Evolutionary conservation across 176 grass and related monocot species (phyloP), one percentile per base, ranked within the genome.

Genomic region (Zoysia japonica): DNA sequence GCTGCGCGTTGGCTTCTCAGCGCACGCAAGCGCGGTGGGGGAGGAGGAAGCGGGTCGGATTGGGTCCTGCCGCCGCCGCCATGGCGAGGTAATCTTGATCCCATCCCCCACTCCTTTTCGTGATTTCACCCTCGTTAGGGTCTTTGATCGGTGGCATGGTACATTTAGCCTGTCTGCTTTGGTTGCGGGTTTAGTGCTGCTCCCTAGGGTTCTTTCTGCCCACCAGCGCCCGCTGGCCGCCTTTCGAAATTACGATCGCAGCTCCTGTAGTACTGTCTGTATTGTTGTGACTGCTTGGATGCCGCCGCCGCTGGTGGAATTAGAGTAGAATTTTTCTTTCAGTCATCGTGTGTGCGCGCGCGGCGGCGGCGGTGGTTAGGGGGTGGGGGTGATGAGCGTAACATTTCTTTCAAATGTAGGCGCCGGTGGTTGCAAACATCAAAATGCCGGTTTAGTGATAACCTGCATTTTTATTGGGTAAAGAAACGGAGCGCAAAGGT

Each of bases 61-160:
- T 11, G 59, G 20, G 9, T 61, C 20, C 57, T 6, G 20, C 14
- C 42, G 8, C 59, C 13, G 13, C 74, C 28, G 3, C 65, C 77
- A 80, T 80, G 77, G 77, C 65, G 4, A 80, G 77, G 77, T 80
- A 69, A 20, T 37, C 28, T 28, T 28, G 7, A 3, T 68, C 64
- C 7, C 11, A 3, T 14, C 1, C 11, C 11, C 28, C 5, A 17
- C 15, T 35, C 11, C 0, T 39, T 9, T 4, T 19, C 2, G 19
- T 49, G 3, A 8, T 11, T 9, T 53, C 19, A 2, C 10, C 15
- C 19, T 75, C 15, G 49, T 44, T 36, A 35, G 41, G 53, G 17
- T 1, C 19, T 35, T 16, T 47, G 0, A 3, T 11, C 61, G 37
- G 7, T 41, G 5, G 15, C 37, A 62, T 65, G 15, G 5, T 39